Evolutionary conservation across 2,329 filamentous ascomycete species (phyloP).

Genomic region (Mycosphaerelloides madeirae): DNA sequence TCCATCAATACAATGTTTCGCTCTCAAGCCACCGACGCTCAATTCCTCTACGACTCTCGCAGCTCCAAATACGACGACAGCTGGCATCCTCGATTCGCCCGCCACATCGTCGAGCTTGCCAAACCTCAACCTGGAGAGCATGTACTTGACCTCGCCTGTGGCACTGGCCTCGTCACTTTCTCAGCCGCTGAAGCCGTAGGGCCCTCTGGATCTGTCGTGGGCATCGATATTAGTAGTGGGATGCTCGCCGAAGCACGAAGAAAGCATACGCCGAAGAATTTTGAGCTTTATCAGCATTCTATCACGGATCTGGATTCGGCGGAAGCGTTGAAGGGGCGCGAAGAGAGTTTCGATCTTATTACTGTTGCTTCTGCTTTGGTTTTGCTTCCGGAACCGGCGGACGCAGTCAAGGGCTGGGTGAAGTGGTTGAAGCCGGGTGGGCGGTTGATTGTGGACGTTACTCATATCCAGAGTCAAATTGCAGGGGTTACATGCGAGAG

Average conservation of each 20-base stretch:
- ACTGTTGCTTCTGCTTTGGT: slow-evolving; percentile 40
- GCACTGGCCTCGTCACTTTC: slow-evolving; percentile 42
- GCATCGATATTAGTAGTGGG: slow-evolving; percentile 39
- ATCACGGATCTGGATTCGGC: slow-evolving; percentile 33
- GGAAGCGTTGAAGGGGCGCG: slow-evolving; percentile 8
- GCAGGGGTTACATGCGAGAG: slow-evolving; percentile 37
- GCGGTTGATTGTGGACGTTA: slow-evolving; percentile 36
- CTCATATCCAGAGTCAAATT: slow-evolving; percentile 36
- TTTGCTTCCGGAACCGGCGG: slow-evolving; percentile 36
- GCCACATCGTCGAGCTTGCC: slow-evolving; percentile 32
- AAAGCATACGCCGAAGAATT: slow-evolving; percentile 30
- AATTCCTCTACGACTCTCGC: slow-evolving; percentile 32
- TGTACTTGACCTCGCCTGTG: slow-evolving; percentile 45
- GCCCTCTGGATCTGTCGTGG: slow-evolving; percentile 34
- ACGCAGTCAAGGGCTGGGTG: slow-evolving; percentile 36
- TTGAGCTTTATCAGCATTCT: slow-evolving; percentile 35
- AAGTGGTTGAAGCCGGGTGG: slow-evolving; percentile 39
- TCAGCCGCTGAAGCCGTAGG: slow-evolving; percentile 38
- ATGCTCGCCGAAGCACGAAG: slow-evolving; percentile 38
- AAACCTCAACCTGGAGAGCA: slow-evolving; percentile 32
- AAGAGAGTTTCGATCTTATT: slow-evolving; percentile 31
- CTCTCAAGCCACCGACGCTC: slow-evolving; percentile 8
- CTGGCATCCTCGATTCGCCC: slow-evolving; percentile 40
- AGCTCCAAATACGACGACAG: slow-evolving; percentile 37
- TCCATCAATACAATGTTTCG: too few relatives aligned